Evolutionary conservation across 495 filamentous ascomycete species (phyloP), one percentile per base, ranked within the genome.

Genomic region (Usnea hakonensis): DNA sequence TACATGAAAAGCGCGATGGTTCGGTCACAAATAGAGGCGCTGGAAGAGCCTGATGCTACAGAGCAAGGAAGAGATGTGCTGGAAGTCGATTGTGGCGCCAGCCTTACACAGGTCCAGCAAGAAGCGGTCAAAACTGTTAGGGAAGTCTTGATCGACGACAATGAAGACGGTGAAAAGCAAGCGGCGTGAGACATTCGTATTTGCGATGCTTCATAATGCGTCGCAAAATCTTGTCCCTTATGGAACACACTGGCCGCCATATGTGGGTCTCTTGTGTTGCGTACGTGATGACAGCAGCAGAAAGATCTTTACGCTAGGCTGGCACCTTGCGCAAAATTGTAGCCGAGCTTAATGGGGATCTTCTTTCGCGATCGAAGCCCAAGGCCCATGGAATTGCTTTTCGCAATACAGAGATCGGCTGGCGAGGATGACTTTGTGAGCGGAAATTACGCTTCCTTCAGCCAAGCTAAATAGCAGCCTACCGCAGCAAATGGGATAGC

Each of bases 1-100:
- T 99, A 94, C 74, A 97, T 99, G 94, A 95, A 95, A 73, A 88
- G 89, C 63, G 83, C 85, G 58, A 99, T 99, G 95, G 91, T 99
- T n/a, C 87, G 87, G 60, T 92, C 88, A 71, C 95, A 99, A 71
- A 86, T 97, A 66, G 81, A 85, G 61, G 85, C 84, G 56, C 81
- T 99, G 21, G 91, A 99, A 74, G 85, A 87, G 68, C 95, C 95
- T 0, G 81, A 78, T 52, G 68, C 78, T 61, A 84, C 85, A 38
- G 95, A 99, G 77, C 83, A 79, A 68, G 50, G 67, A 41, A 61
- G 65, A 62, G 94, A 98, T 75, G 89, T 91, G 62, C 80, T 96
- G 55, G 85, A 82, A 53, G 79, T 98, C 50, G 88, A 96, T 75
- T 92, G 94, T 43, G 82, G 82, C 64, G 84, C 79, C 2, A 73